A percentile compares a stretch with the other conserved stretches of the same genome.
Conservation (phyloP, 2,329 filamentous ascomycete genomes). For the Fonsecaea multimorphosa region DNA sequence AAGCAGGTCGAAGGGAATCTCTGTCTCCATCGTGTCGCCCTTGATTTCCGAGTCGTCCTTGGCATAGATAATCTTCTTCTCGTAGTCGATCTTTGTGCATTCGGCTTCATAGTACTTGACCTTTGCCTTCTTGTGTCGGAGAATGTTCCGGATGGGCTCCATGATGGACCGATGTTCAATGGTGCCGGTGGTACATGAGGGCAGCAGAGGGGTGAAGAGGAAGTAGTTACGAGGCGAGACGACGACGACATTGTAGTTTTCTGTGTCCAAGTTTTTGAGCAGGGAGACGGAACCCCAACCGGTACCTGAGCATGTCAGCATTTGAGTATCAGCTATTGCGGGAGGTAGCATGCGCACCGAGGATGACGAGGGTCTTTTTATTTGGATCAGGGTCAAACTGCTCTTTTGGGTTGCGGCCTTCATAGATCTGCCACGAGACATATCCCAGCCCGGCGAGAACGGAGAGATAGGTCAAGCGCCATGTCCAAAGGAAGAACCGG, state of each 20-base stretch:
- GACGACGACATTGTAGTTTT: constrained; percentile 98
- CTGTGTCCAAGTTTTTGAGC: constrained; percentile 96
- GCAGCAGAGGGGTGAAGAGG: constrained; percentile 96
- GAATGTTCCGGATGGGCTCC: constrained; percentile 96
- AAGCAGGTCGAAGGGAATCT: constrained; percentile 97
- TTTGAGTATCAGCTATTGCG: not conserved
- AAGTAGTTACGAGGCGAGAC: constrained; percentile 99
- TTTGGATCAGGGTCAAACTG: constrained; percentile 78
- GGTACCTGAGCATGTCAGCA: constrained; percentile 67
- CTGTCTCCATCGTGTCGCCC: constrained; percentile 78
- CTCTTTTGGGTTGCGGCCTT: constrained; percentile 78
- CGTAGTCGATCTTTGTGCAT: constrained; percentile 88
- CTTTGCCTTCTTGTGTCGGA: constrained; percentile 89
- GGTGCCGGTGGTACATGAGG: constrained; percentile 94
- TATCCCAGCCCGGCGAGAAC: constrained; percentile 72
- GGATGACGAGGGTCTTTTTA: constrained; percentile 96
- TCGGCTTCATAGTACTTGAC: constrained; percentile 99
- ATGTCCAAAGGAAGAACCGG: constrained; percentile 75
- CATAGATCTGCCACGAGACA: constrained; percentile 80
- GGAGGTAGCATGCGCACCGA: constrained; percentile 67
- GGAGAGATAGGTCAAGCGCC: constrained; percentile 81
- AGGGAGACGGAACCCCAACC: constrained; percentile 97
- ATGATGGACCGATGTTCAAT: constrained; percentile 99
- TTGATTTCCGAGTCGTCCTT: constrained; percentile 93
- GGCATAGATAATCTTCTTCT: constrained; percentile 86